These are phyloP conservation scores for Colletotrichum costaricense DNA, from an alignment of 2,329 filamentous ascomycete genomes.

Conservation along the genomic window DNA sequence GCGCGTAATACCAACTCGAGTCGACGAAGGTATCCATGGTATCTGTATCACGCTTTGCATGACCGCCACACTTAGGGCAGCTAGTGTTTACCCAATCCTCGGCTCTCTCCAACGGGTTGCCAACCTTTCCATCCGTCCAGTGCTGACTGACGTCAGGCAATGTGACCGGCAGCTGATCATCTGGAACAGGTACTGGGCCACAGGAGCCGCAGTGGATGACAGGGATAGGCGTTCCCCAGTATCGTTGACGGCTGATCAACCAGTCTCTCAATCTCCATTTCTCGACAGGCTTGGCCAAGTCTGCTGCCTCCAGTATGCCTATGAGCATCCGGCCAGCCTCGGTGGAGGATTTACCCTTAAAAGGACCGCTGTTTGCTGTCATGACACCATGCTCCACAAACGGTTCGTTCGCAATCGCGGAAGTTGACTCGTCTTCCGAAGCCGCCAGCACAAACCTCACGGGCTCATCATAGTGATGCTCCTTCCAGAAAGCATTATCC, in stretches of 20 bases:
- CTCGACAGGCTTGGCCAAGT: conserved; percentile 71
- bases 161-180: conserved; percentile 79
- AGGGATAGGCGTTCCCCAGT: conserved; percentile 92
- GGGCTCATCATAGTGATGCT: conserved; percentile 70
- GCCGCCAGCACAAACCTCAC: conserved; percentile 72
- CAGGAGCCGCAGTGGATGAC: conserved; percentile 85
- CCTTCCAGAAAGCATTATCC: conserved; percentile 83
- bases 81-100: conserved; percentile 79
- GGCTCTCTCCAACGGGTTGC: conserved; percentile 81
- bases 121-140: conserved; percentile 75
- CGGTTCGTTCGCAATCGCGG: conserved; percentile 60
- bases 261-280: conserved; percentile 89
- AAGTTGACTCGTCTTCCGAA: conserved; percentile 59
- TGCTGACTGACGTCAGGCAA: conserved; percentile 77
- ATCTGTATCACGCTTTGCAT: conserved; percentile 86
- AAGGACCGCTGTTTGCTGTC: conserved; percentile 73
- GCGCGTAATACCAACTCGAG: conserved; percentile 93
- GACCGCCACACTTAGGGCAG: conserved; percentile 78
- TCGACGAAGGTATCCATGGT: conserved; percentile 98
- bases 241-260: conserved; percentile 91
- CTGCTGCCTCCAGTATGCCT: conserved; percentile 62
- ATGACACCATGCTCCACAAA: conserved; percentile 76
- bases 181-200: conserved; percentile 82
- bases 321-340: conserved; percentile 73
- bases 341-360: conserved; percentile 71